Percentiles rank a stretch among this genome's conserved stretches.
phyloP scores from a whole-genome alignment of 1,284 basidiomycete genomes.

The Ganoderma lucidum region DNA sequence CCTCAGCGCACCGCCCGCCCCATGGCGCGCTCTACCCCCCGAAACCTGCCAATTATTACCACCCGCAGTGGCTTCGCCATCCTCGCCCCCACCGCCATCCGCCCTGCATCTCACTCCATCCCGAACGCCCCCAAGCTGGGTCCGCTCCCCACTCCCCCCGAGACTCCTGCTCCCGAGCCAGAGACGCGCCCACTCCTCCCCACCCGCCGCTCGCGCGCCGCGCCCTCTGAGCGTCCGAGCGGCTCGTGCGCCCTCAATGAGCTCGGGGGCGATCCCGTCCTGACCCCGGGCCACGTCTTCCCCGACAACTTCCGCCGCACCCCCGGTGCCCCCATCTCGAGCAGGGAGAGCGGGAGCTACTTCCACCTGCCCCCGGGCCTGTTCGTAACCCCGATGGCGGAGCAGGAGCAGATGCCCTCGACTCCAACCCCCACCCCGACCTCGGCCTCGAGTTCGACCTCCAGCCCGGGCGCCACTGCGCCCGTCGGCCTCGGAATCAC shows the following conservation, averaged over 20 bases:
- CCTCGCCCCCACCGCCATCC: conserved; percentile 10
- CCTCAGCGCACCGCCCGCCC: conserved; percentile 21
- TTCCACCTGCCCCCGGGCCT: conserved; percentile 25
- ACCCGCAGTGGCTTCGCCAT: conserved; percentile 3
- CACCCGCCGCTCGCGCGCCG: conserved; percentile 23
- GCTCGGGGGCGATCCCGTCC: conserved; percentile 19
- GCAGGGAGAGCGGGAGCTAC: conserved; percentile 18
- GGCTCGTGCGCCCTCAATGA: conserved; percentile 19
- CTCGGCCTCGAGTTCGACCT: not conserved
- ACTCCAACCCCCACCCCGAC: not conserved
- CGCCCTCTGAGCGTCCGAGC: conserved; percentile 5
- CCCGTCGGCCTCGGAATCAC: conserved; percentile 24
- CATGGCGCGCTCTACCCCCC: conserved; percentile 8
- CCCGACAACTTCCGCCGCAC: conserved; percentile 31
- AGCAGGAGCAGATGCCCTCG: not conserved
- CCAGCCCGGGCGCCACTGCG: not conserved
- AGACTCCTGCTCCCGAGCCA: conserved; percentile 13
- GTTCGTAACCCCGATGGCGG: conserved; percentile 6
- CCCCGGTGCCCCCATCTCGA: conserved; percentile 20
- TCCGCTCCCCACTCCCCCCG: conserved; percentile 25
- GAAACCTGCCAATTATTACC: not conserved
- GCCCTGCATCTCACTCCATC: conserved; percentile 12
- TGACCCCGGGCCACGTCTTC: conserved; percentile 25
- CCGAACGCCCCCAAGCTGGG: conserved; percentile 22
- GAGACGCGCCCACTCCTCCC: conserved; percentile 23